Evolutionary conservation across 2,329 filamentous ascomycete genomes (phyloP), one percentile per base, ranked within the genome.

Genomic region (Onygenales sp.): DNA sequence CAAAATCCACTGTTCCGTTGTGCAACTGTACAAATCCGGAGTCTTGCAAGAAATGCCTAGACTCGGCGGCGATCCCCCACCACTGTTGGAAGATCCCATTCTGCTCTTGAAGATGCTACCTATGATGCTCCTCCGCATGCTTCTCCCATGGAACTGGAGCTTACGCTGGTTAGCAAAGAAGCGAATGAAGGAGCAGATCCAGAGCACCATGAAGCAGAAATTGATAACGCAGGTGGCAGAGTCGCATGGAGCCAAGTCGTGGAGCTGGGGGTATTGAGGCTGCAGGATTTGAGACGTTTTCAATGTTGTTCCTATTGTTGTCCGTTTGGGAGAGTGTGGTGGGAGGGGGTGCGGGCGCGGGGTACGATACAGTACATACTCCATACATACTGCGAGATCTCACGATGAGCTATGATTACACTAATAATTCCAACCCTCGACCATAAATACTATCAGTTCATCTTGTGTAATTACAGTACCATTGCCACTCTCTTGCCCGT

Each of bases 1-100:
- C 7, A 52, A 52, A 14, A 62, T 70, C 31, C 67, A 70, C 52
- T 45, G 48, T 5, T 65, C 61, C 21, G 66, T 70, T 4, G 55
- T 61, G 32, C 56, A 61, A 46, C 61, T 65, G 62, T 51, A 58
- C 42, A 55, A 61, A 31, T 55, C 63, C 17, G 61, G 59, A 4
- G 56, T 63, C 11, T 36, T 65, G 42, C 46, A 57, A 6, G 49
- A 57, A 45, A 59, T 61, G 48, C 60, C 60, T 21, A 54, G 52
- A 44, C 49, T 56, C 42, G 60, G 60, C 17, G 57, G 60, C 13
- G 60, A 62, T 42, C 49, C 54, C 10, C 56, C 61, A 10, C 56
- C 58, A 3, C 45, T 56, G 8, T 36, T 58, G 4, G 49, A 54
- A n/a, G 56, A 58, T 39, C 57, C 56, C 3, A 33, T 59, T 31